These are phyloP conservation scores for Beta vulgaris DNA, from an alignment of 148 eudicot species.

Conservation along the genomic window DNA sequence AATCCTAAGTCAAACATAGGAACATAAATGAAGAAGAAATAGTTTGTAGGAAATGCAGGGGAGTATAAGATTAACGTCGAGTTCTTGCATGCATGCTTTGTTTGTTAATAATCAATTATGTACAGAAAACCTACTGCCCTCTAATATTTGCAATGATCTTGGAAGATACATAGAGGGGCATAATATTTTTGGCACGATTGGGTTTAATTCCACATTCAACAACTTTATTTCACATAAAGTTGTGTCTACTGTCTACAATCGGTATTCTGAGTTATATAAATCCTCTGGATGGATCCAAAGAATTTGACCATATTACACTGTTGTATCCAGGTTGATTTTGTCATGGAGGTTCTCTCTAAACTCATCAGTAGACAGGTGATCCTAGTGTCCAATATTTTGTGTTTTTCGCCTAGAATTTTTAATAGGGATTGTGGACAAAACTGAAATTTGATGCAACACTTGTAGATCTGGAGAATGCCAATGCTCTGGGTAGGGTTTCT, in stretches of 20 bases:
- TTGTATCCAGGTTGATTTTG: slow-evolving; percentile 73
- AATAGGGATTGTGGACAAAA: not conserved
- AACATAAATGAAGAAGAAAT: not conserved
- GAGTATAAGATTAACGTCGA: not conserved
- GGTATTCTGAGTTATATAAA: not conserved
- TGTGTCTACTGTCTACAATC: slow-evolving; percentile 3
- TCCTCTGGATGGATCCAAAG: not conserved
- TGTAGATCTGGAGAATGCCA: slow-evolving; percentile 91
- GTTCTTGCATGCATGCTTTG: not conserved
- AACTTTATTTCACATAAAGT: not conserved
- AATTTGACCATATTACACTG: not conserved
- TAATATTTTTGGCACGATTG: not conserved
- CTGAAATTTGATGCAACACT: not conserved
- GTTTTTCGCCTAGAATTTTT: not conserved
- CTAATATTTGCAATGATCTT: too few species aligned
- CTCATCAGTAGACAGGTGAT: slow-evolving; percentile 82
- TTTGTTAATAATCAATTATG: not conserved
- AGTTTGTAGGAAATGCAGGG: too few species aligned
- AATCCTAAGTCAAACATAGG: not conserved
- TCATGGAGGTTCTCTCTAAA: slow-evolving; percentile 89
- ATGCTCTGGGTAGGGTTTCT: slow-evolving; percentile 93
- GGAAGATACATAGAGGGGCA: not conserved
- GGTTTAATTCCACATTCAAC: not conserved
- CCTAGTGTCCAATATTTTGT: not conserved
- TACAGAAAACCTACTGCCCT: too few species aligned